Evolutionary conservation across 208 protist species (phyloP).

Genomic region (Trypanosoma theileri): DNA sequence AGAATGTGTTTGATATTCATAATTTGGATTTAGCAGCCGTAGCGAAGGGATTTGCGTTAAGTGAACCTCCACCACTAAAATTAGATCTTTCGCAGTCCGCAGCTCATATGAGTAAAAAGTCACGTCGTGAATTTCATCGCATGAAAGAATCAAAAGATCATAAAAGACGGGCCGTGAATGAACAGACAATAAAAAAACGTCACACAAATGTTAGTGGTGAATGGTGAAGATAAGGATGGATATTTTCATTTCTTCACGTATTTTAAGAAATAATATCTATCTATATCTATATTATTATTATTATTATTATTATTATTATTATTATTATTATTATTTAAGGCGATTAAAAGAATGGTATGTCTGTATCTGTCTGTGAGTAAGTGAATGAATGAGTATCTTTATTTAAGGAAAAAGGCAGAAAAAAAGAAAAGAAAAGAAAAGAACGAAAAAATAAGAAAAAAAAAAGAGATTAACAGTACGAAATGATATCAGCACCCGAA

Average conservation of each 20-base stretch:
- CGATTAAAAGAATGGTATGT: neutral
- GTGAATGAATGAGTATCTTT: neutral
- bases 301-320: too few species aligned
- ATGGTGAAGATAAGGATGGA: constrained; percentile 35
- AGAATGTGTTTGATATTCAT: constrained; percentile 99
- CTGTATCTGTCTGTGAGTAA: neutral
- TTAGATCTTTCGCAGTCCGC: constrained; percentile 91
- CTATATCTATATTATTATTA: neutral
- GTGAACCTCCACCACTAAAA: constrained; percentile 89
- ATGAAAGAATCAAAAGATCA: constrained; percentile 74
- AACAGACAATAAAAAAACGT: constrained; percentile 48
- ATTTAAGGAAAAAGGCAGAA: neutral
- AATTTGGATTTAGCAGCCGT: constrained; percentile 96
- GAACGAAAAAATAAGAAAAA: neutral
- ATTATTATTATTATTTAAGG: too few species aligned
- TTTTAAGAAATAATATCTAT: constrained; percentile 3
- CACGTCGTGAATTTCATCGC: constrained; percentile 66
- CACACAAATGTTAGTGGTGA: constrained; percentile 89
- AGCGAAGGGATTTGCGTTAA: constrained; percentile 91
- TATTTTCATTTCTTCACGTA: neutral
- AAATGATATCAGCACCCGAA: too few species aligned
- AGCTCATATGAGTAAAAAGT: constrained; percentile 89
- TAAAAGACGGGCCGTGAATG: constrained; percentile 48
- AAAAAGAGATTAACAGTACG: too few species aligned
- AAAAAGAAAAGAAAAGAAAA: neutral